A percentile compares a stretch with the other conserved stretches of the same genome.
These are phyloP conservation scores for Tephrocybe sp. DNA, from an alignment of 768 basidiomycete genomes.

Conservation along the genomic window DNA sequence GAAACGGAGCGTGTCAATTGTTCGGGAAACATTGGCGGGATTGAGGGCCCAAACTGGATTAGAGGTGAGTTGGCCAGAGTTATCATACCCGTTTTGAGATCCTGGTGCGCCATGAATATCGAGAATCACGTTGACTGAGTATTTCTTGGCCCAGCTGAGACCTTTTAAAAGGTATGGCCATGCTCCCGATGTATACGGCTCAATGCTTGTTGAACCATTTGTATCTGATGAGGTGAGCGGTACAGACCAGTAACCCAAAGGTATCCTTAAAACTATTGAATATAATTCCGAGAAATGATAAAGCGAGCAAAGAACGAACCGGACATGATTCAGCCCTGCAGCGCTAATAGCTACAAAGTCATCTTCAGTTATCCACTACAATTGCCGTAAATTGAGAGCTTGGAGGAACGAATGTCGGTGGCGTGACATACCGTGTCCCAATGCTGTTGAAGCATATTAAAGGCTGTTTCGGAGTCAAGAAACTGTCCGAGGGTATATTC, in stretches of 20 bases:
- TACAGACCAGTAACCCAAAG: constrained; percentile 79
- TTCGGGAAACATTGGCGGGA: constrained; percentile 46
- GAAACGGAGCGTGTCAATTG: constrained; percentile 56
- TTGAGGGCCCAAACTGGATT: constrained; percentile 55
- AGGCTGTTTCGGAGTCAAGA: constrained; percentile 41
- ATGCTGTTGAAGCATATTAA: constrained; percentile 43
- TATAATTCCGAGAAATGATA: neutral
- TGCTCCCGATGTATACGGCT: constrained; percentile 60
- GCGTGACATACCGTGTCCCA: constrained; percentile 48
- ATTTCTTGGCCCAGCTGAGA: constrained; percentile 59
- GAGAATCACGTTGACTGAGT: constrained; percentile 66
- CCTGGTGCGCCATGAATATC: constrained; percentile 78
- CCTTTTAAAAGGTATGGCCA: constrained; percentile 67
- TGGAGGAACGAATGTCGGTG: neutral
- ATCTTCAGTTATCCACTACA: constrained; percentile 60
- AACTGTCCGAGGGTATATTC: constrained; percentile 61
- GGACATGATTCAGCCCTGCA: constrained; percentile 71
- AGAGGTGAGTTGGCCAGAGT: constrained; percentile 62
- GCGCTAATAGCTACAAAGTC: constrained; percentile 64
- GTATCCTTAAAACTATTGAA: constrained; percentile 43
- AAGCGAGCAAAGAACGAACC: constrained; percentile 31
- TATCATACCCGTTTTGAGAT: constrained; percentile 68
- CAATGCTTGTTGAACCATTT: constrained; percentile 36
- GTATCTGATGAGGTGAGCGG: constrained; percentile 57
- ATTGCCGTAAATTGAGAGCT: constrained; percentile 4